Evolutionary conservation across 805 yeast genomes (phyloP).

Genomic region (Candida rishiriensis): DNA sequence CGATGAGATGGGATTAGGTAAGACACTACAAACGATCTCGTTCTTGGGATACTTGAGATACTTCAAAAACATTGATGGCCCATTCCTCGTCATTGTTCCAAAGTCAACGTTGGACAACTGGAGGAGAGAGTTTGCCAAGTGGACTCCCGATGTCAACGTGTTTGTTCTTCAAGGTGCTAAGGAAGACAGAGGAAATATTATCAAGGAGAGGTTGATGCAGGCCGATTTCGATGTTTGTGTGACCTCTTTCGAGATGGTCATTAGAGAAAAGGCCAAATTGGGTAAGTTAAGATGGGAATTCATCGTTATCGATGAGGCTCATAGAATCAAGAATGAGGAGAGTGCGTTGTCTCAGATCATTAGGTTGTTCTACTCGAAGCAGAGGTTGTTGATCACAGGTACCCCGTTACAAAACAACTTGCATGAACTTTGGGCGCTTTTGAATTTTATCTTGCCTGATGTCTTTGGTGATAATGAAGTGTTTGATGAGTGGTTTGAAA

Average conservation of each 20-base stretch:
- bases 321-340: constrained; percentile 92
- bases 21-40: constrained; percentile 90
- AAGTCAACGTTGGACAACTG: constrained; percentile 95
- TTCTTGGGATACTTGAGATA: constrained; percentile 86
- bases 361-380: constrained; percentile 78
- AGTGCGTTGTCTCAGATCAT: constrained; percentile 90
- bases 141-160: constrained; percentile 94
- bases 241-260: constrained; percentile 90
- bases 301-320: constrained; percentile 93
- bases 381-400: constrained; percentile 86
- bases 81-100: constrained; percentile 88
- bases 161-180: constrained; percentile 86
- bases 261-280: constrained; percentile 77
- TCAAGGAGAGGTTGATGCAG: constrained; percentile 54
- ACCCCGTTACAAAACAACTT: constrained; percentile 93
- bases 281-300: constrained; percentile 91
- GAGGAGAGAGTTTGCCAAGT: constrained; percentile 88
- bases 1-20: constrained; percentile 98
- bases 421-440: constrained; percentile 94
- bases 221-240: constrained; percentile 87
- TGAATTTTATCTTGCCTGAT: constrained; percentile 88
- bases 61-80: constrained; percentile 76
- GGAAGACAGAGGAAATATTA: constrained; percentile 63
- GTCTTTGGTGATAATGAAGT: constrained; percentile 88
- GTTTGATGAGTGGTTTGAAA: constrained; percentile 91